Evolutionary conservation across 2,329 filamentous ascomycete species (phyloP).

Genomic region (Ustulina deusta): DNA sequence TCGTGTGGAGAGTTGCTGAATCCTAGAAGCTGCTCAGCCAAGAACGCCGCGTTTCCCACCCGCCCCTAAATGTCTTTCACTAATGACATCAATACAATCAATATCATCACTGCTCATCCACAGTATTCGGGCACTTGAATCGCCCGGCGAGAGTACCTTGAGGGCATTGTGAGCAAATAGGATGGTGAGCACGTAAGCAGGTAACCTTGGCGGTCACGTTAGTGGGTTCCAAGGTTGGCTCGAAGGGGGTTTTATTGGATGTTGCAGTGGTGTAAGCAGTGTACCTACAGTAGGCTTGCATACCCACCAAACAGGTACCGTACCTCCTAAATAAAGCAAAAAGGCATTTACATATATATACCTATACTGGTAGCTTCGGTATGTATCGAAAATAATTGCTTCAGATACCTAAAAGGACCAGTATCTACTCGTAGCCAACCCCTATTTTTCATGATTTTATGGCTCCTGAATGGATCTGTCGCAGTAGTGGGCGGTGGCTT

Average conservation of each 20-base stretch:
- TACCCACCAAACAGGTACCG: not conserved
- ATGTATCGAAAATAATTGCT: too few species aligned
- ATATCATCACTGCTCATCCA: not conserved
- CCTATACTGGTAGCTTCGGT: too few species aligned
- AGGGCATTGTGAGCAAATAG: not conserved
- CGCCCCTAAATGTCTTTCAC: not conserved
- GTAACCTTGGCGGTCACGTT: constrained; percentile 3
- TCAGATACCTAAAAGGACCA: too few species aligned
- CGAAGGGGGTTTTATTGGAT: not conserved
- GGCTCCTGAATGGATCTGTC: not conserved
- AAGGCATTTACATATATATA: too few species aligned
- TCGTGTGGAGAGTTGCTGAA: not conserved
- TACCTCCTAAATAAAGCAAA: too few species aligned
- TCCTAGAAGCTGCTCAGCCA: not conserved
- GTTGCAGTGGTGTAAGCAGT: not conserved
- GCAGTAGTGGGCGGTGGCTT: not conserved
- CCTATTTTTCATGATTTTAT: not conserved
- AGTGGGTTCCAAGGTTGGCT: not conserved
- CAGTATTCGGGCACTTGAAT: not conserved
- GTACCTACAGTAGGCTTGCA: not conserved
- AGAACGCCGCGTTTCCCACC: not conserved
- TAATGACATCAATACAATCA: not conserved
- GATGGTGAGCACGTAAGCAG: not conserved
- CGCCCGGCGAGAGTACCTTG: not conserved
- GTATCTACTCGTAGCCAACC: not conserved